Conservation (phyloP, 169 alveolate species). For the Eimeria sp. region DNA sequence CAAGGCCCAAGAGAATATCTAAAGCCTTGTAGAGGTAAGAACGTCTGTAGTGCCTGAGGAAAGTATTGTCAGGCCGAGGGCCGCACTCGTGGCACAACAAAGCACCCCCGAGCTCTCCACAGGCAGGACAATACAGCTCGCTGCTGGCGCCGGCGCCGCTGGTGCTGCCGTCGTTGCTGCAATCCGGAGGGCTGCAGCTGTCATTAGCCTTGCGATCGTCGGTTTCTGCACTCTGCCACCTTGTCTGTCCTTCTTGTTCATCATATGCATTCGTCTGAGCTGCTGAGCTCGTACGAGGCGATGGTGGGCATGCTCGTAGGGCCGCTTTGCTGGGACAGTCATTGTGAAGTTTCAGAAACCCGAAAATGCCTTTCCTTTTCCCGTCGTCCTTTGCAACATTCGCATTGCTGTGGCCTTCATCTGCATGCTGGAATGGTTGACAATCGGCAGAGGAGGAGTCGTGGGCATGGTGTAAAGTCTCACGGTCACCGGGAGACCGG, state of each 20-base stretch:
- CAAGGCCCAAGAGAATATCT: background rate
- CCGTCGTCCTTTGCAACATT: background rate
- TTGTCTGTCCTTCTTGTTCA: background rate
- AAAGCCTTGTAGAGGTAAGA: background rate
- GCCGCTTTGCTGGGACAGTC: background rate
- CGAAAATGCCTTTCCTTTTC: background rate
- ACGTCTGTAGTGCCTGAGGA: constrained; percentile 1
- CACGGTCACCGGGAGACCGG: background rate
- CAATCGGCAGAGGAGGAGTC: background rate
- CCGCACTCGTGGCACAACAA: constrained; percentile 56
- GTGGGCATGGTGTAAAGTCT: background rate
- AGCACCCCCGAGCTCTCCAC: constrained; percentile 48
- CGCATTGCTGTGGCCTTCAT: background rate
- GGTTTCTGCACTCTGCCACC: background rate
- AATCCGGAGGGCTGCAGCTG: background rate
- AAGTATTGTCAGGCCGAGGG: constrained; percentile 15
- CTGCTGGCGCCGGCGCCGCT: background rate
- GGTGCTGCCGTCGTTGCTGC: background rate
- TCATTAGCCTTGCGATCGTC: background rate
- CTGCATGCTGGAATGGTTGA: background rate
- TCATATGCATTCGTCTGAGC: background rate
- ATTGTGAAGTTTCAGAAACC: background rate
- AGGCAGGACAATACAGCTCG: constrained; percentile 28
- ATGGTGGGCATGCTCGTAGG: background rate
- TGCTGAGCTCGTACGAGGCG: background rate